phyloP scores from a whole-genome alignment of 441 rosid genomes.

The Adansonia grandidieri region DNA sequence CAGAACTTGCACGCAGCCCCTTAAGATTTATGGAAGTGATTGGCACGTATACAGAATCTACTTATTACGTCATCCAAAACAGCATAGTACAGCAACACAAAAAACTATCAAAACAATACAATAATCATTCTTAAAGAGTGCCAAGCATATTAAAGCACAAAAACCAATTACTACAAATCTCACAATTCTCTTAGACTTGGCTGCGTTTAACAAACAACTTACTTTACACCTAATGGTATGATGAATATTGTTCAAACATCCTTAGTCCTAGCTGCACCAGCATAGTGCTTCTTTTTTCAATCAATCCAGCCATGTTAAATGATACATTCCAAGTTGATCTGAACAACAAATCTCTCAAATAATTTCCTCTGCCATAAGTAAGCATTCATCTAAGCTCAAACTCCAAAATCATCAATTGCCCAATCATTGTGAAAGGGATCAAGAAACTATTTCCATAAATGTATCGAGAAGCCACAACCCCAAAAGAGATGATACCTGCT shows the following conservation, averaged over 20 bases:
- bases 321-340: not conserved
- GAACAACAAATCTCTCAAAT: not conserved
- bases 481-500: not conserved
- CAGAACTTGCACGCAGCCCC: conserved; percentile 5
- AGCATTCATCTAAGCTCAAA: conserved; percentile 13
- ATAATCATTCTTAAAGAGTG: conserved; percentile 1
- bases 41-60: not conserved
- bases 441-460: not conserved
- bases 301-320: not conserved
- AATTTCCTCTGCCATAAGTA: not conserved
- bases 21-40: not conserved
- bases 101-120: not conserved
- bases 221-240: conserved; percentile 6
- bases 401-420: not conserved
- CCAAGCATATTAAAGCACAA: not conserved
- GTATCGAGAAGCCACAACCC: not conserved
- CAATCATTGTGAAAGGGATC: not conserved
- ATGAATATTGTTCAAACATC: conserved; percentile 6
- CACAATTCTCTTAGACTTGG: not conserved
- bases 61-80: conserved; percentile 1
- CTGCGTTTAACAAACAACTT: not conserved
- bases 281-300: not conserved
- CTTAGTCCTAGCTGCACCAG: not conserved
- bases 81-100: not conserved
- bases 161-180: not conserved